Evolutionary conservation across 2,329 filamentous ascomycete species (phyloP), one percentile per base, ranked within the genome.

Genomic region (Keithomyces neogunnii): DNA sequence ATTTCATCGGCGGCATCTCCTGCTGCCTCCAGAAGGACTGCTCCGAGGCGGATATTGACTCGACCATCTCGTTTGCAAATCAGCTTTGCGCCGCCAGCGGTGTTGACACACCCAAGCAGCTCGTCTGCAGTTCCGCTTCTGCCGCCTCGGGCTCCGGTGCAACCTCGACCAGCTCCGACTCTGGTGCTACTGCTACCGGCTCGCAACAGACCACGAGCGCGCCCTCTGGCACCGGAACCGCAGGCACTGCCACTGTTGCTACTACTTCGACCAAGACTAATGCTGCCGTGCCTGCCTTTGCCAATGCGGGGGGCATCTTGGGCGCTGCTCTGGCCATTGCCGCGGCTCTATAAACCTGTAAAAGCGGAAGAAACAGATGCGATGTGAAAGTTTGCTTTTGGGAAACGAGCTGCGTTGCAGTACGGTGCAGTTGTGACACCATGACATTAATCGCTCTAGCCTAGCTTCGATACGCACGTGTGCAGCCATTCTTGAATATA

Each of bases 1-100:
- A 63, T 43, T 73, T 73, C 65, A 62, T 74, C 51, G 55, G 59
- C 55, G 57, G 56, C 55, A 71, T 73, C 46, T 68, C 71, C 48
- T 74, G 71, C 66, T 73, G 71, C 56, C 62, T 74, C 48, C 59
- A 60, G 42, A 58, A 60, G 35, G 56, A 55, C 44, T 74, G 71
- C 61, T 58, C 63, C 55, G 42, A 55, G 8, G 47, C 56, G 4
- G 68, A 67, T 38, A 65, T 69, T 55, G 53, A 60, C 1, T 53
- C 56, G 1, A 68, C 71, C 47, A 64, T 73, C 53, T 49, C 59
- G 43, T 72, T 63, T 56, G 71, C 71, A 48, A 57, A 60, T 45
- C 54, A 63, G 56, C 65, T 74, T 53, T 74, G 71, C 67, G 64
- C 60, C 39, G 59, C 63, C 44, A 57, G 59, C 38, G 64, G 64